These are phyloP conservation scores for Ophiobolus disseminans DNA, from an alignment of 2,329 filamentous ascomycete species.

Conservation along the genomic window DNA sequence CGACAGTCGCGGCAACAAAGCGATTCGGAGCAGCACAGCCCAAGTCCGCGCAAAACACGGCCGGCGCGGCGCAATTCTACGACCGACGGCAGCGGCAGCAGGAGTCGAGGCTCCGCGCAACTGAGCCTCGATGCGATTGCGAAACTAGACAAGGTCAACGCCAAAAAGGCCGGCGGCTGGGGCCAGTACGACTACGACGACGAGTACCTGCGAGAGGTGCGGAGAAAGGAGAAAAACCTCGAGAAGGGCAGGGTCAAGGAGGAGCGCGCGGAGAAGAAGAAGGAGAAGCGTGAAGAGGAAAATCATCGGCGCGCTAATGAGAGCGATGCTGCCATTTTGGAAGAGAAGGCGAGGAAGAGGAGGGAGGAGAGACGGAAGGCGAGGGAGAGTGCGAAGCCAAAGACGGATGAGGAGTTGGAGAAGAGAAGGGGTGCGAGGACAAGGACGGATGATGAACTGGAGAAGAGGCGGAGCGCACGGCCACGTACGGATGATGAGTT, in stretches of 20 bases:
- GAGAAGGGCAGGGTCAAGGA: constrained; percentile 44
- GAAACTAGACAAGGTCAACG: constrained; percentile 69
- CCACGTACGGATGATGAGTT: no score
- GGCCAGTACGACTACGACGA: constrained; percentile 51
- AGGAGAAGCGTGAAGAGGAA: constrained; percentile 49
- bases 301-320: constrained; percentile 26
- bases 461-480: no score
- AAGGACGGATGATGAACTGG: constrained; percentile 38
- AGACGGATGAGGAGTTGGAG: constrained; percentile 26
- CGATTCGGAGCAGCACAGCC: constrained; percentile 41
- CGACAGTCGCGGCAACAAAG: constrained; percentile 32
- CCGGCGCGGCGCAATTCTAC: constrained; percentile 29
- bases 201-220: constrained; percentile 47
- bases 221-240: constrained; percentile 43
- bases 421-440: constrained; percentile 25
- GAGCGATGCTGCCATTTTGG: constrained; percentile 28
- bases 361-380: constrained; percentile 46
- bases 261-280: constrained; percentile 47
- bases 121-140: constrained; percentile 67
- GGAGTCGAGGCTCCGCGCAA: constrained; percentile 39
- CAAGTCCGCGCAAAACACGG: constrained; percentile 29
- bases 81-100: constrained; percentile 38
- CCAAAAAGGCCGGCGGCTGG: constrained; percentile 56
- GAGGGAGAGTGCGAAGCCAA: constrained; percentile 26
- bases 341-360: constrained; percentile 30